Conservation (phyloP, 2,329 filamentous ascomycete species). For the Periglandula ipomoeae region DNA sequence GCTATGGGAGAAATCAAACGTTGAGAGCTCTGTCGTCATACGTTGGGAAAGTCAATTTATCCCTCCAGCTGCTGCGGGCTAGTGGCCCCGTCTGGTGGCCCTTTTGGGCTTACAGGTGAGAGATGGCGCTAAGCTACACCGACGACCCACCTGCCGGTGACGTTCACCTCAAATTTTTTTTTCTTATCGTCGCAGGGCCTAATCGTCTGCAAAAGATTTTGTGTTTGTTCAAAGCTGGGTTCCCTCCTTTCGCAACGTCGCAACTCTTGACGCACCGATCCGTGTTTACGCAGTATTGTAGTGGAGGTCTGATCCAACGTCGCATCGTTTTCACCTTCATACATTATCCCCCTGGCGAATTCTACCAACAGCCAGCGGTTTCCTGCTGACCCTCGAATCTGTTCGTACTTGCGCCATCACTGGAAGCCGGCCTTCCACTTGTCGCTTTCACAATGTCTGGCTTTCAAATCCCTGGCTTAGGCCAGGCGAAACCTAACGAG, state of each 20-base stretch:
- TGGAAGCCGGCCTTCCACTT: background rate
- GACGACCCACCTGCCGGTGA: background rate
- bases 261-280: background rate
- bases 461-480: conserved; percentile 34
- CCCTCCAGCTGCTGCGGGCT: background rate
- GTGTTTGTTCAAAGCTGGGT: background rate
- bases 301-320: too few relatives aligned
- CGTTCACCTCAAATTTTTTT: background rate
- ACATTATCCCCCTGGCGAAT: background rate
- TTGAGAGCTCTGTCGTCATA: conserved; percentile 16
- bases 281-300: too few relatives aligned
- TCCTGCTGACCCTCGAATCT: background rate
- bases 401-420: background rate
- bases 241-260: background rate
- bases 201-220: background rate
- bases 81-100: background rate
- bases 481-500: conserved; percentile 34
- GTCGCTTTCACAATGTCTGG: conserved; percentile 24
- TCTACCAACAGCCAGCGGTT: background rate
- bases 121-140: background rate
- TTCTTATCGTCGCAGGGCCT: background rate
- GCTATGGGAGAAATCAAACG: conserved; percentile 6
- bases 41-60: conserved; percentile 11
- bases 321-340: too few relatives aligned
- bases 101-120: too few relatives aligned